Conservation (phyloP, 2,329 filamentous ascomycete species). For the Hawksworthiomyces lignivorus region DNA sequence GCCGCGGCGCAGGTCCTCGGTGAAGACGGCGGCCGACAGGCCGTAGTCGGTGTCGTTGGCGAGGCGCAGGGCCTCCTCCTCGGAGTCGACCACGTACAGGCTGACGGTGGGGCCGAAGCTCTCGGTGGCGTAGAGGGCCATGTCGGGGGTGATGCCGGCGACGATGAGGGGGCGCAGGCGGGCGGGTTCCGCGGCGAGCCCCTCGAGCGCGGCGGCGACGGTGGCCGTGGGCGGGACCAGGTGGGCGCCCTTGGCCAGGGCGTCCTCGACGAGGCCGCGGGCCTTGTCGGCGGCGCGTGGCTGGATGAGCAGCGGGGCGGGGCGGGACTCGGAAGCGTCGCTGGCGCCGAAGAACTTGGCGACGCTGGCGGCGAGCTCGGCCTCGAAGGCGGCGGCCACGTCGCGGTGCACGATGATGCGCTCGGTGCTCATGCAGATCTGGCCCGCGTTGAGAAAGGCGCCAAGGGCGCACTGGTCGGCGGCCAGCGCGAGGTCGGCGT, state of each 20-base stretch:
- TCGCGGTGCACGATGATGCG: slow-evolving; percentile 54
- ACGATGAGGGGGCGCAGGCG: slow-evolving; percentile 58
- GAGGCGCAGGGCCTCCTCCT: slow-evolving; percentile 64
- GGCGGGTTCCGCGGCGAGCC: too few species aligned
- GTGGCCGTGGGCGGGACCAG: too few species aligned
- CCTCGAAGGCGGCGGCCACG: slow-evolving; percentile 37
- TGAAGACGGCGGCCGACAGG: slow-evolving; percentile 64
- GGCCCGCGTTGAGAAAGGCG: slow-evolving; percentile 65
- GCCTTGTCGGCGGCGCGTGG: slow-evolving; percentile 58
- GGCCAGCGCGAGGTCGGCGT: slow-evolving; percentile 67
- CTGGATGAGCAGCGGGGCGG: slow-evolving; percentile 23
- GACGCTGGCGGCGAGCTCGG: slow-evolving; percentile 29
- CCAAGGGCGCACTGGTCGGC: slow-evolving; percentile 62
- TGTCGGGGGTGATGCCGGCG: slow-evolving; percentile 52
- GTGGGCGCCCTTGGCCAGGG: slow-evolving; percentile 57
- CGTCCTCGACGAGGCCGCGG: slow-evolving; percentile 58
- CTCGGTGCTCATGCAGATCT: slow-evolving; percentile 84
- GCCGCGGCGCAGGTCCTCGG: slow-evolving; percentile 53
- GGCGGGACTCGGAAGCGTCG: slow-evolving; percentile 28
- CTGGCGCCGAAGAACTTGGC: slow-evolving; percentile 16
- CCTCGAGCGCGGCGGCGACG: too few species aligned
- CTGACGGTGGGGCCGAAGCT: slow-evolving; percentile 71
- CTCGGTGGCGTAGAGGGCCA: slow-evolving; percentile 70
- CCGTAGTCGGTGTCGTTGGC: slow-evolving; percentile 82
- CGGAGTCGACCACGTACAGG: slow-evolving; percentile 55